Evolutionary conservation across 371 early-diverging fungal species (phyloP), one percentile per base, ranked within the genome.

Genomic region (Rhizopus stolonifer): DNA sequence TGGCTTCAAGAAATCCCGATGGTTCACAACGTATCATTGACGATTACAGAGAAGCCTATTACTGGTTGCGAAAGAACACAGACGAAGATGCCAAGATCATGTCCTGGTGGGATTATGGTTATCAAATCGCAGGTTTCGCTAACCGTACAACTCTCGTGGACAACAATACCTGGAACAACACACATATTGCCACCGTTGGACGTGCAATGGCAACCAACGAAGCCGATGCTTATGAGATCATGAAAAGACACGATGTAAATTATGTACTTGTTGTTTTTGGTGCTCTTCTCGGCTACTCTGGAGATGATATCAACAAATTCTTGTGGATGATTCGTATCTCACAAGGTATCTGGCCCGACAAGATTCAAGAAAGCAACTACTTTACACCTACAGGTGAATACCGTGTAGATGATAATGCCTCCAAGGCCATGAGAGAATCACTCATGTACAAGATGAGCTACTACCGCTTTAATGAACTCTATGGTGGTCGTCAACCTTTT

Each of bases 31-130:
- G 85, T 54, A 97, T 99, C 57, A 97, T 99, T 64, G 99, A 99
- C 56, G 99, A 99, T 67, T 99, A 99, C 87, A 86, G 99, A 63
- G 99, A 99, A 72, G 98, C 99, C 0, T 99, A 99, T 78, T 96
- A 95, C 69, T 99, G 98, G 98, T 84, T 99, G 44, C 91, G 96
- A 49, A 86, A 96, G 69, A 99, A 99, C 78, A 94, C 99, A 0
- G 77, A 84, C 38, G 81, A 86, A 26, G 90, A 95, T 60, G 93
- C 95, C 61, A 95, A 94, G 77, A 86, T 99, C 59, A 82, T 98
- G 81, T 91, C 97, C 10, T 99, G 99, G 99, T 99, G 99, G 99
- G 99, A 99, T 78, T 99, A 99, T 65, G 99, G 99, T 7, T 99
- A 99, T 74, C 99, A 99, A 80, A 93, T 99, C 61, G 95, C 99